phyloP scores from a whole-genome alignment of 2,329 filamentous ascomycete species.

The Teratosphaeria gauchensis region DNA sequence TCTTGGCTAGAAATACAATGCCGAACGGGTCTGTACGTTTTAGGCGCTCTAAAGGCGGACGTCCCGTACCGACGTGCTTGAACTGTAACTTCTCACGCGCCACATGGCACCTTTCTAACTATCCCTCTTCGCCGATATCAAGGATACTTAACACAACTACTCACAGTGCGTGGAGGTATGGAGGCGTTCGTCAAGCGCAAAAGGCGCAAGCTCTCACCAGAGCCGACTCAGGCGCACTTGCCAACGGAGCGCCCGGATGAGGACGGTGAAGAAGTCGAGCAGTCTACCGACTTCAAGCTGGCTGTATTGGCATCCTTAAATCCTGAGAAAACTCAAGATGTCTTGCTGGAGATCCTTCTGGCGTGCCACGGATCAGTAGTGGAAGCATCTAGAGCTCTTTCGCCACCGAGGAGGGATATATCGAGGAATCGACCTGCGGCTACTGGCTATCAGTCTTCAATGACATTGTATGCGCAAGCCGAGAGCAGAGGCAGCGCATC shows the following conservation, averaged over 20 bases:
- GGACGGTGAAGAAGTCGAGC: conserved; percentile 43
- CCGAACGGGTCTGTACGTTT: no score
- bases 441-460: conserved; percentile 36
- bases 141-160: not conserved
- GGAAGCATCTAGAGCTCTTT: conserved; percentile 50
- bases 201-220: not conserved
- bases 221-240: not conserved
- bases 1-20: no score
- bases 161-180: not conserved
- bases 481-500: not conserved
- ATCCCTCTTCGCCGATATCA: no score
- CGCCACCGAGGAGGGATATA: conserved; percentile 9
- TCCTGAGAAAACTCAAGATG: conserved; percentile 52
- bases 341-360: conserved; percentile 68
- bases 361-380: conserved; percentile 68
- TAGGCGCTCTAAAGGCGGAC: no score
- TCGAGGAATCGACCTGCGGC: conserved; percentile 24
- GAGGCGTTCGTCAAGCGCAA: not conserved
- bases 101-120: no score
- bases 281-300: conserved; percentile 83
- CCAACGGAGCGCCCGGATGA: not conserved
- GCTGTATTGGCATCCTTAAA: conserved; percentile 73
- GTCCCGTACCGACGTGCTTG: no score
- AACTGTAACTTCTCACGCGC: no score
- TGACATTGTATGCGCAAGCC: conserved; percentile 14